Base-by-base conservation (phyloP, 2,329 filamentous ascomycete genomes). In the Byssoonygena ceratinophila region DNA sequence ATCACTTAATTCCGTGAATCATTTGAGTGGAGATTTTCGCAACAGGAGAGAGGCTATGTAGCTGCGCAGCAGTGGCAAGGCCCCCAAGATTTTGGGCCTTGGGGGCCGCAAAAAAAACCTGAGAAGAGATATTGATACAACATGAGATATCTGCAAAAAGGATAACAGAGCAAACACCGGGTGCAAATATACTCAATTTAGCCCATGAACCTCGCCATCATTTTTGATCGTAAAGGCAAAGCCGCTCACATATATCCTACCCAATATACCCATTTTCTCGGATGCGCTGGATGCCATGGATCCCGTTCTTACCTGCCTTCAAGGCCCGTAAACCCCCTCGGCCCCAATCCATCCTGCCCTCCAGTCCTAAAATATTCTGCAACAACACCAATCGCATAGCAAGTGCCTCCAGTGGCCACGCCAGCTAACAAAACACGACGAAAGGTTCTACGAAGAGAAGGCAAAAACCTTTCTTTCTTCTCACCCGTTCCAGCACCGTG, bases 281-380 rank as follows among this genome's bases (percentile, higher is more conserved):
- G 14, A 9, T 9, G 16, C 34, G 12, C 7, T 37, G n/a, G n/a
- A 37, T 16, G 14, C n/a, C 34, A 18, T 18, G n/a, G n/a, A n/a
- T n/a, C n/a, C n/a, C n/a, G n/a, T n/a, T n/a, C 27, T 9, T 43
- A 58, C 18, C 56, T 52, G 11, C 52, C 54, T 43, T 56, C 56
- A 18, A 58, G 36, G 14, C 56, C 63, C 7, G 67, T 71, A 45
- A 71, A 71, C 1, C 59, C 69, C 47, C 68, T 63, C 20, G 67
- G 64, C 1, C 69, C 68, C 40, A 56, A 54, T 11, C 69, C 69
- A 44, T 70, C 67, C 36, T 61, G 36, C 0, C 69, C 69, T 4
- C 69, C 69, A 11, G 68, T 71, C 23, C 68, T 63, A 57, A 71
- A 71, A 55, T 68, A 71, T 56, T 72, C 69, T 9, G 55, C 59